Evolutionary conservation across 176 grass and related monocot genomes (phyloP).

Genomic region (Musa itinerans): DNA sequence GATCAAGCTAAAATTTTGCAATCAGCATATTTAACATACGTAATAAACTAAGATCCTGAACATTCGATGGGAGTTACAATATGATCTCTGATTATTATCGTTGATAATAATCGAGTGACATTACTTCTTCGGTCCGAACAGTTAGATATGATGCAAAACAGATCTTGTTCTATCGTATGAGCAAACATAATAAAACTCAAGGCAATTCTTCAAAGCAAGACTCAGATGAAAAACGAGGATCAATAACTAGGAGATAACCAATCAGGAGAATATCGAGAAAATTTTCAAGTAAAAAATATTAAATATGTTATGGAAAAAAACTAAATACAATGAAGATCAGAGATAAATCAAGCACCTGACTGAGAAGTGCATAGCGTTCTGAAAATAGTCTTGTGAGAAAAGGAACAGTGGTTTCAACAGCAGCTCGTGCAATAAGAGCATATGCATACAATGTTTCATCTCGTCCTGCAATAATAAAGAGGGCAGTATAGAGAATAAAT

Average conservation of each 20-base stretch:
- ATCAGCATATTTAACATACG: too few species aligned
- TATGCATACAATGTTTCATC: conserved; percentile 88
- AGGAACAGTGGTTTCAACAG: conserved; percentile 63
- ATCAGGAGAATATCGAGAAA: background rate
- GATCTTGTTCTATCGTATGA: too few species aligned
- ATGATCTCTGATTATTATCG: too few species aligned
- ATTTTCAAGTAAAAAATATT: background rate
- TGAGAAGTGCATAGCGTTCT: conserved; percentile 57
- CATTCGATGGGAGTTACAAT: too few species aligned
- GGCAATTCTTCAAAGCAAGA: background rate
- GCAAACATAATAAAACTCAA: background rate
- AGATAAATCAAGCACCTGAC: conserved; percentile 46
- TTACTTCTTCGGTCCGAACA: too few species aligned
- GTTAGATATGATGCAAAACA: too few species aligned
- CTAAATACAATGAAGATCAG: conserved; percentile 4
- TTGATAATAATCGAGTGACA: too few species aligned
- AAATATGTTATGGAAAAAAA: background rate
- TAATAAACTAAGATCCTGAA: too few species aligned
- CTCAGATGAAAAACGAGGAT: background rate
- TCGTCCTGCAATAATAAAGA: conserved; percentile 57
- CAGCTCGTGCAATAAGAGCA: conserved; percentile 83
- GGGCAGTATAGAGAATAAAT: conserved; percentile 21
- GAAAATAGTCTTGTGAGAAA: conserved; percentile 73
- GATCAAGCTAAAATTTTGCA: too few species aligned
- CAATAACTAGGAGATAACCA: background rate